Percentiles rank a stretch among this genome's conserved stretches.
These are phyloP conservation scores for Lactifluus echinatus DNA, from an alignment of 768 basidiomycete genomes.

Conservation along the genomic window DNA sequence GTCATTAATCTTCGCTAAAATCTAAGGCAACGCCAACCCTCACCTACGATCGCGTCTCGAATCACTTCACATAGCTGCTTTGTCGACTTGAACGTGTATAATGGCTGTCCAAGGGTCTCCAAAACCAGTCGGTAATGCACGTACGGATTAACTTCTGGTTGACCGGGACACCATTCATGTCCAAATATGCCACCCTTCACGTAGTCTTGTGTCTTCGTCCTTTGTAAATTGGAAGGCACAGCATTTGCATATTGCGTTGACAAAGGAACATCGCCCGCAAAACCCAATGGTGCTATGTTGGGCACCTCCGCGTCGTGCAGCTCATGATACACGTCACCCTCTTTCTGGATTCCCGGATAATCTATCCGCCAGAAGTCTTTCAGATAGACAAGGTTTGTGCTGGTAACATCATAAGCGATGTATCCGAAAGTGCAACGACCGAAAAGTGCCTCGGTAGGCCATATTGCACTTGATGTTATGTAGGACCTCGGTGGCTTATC, in stretches of 20 bases:
- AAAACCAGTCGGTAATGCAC: conserved; percentile 1
- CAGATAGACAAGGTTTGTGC: background rate
- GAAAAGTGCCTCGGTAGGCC: background rate
- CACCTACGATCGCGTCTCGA: background rate
- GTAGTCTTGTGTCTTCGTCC: background rate
- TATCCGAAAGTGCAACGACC: background rate
- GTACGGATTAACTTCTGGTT: background rate
- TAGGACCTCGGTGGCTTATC: background rate
- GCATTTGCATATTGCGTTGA: background rate
- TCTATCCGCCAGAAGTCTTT: background rate
- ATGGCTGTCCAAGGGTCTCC: background rate
- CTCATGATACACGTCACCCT: background rate
- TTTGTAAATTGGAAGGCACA: background rate
- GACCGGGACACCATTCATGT: background rate
- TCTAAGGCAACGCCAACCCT: background rate
- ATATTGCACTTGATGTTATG: background rate
- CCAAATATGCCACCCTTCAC: background rate
- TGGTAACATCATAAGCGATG: background rate
- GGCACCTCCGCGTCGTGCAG: background rate
- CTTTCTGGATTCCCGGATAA: background rate
- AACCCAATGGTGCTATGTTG: background rate
- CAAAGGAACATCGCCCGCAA: background rate
- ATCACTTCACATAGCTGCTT: background rate
- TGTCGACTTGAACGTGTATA: conserved; percentile 1
- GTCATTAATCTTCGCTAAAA: background rate